Evolutionary conservation across 306 rosid genomes (phyloP).

Genomic region (Potentilla sterilis): DNA sequence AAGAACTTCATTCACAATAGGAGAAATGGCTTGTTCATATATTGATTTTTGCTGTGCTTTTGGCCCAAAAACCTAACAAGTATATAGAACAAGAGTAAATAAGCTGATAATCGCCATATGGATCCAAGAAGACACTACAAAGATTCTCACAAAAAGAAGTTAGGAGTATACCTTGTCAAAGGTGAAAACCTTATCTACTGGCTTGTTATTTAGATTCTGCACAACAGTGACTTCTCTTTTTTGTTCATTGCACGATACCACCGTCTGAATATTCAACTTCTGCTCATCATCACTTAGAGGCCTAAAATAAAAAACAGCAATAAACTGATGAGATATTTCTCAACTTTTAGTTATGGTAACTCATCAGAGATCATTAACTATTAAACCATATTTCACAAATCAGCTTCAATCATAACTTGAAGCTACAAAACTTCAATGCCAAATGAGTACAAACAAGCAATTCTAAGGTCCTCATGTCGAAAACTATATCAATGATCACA

Average conservation of each 20-base stretch:
- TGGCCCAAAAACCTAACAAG: slow-evolving; percentile 83
- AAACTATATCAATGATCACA: not conserved
- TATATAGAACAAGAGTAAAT: not conserved
- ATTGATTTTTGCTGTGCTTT: slow-evolving; percentile 85
- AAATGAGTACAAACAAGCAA: not conserved
- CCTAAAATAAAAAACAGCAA: slow-evolving; percentile 36
- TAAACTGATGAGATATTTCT: not conserved
- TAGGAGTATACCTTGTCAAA: slow-evolving; percentile 74
- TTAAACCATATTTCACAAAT: not conserved
- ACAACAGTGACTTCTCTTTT: slow-evolving; percentile 79
- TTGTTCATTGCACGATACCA: slow-evolving; percentile 72
- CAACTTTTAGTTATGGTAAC: not conserved
- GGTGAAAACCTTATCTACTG: slow-evolving; percentile 73
- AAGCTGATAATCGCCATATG: not conserved
- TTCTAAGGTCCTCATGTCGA: not conserved
- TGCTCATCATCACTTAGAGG: slow-evolving; percentile 83
- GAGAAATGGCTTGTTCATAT: slow-evolving; percentile 90
- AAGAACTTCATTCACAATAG: slow-evolving; percentile 89
- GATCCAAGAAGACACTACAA: not conserved
- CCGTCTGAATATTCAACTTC: slow-evolving; percentile 48
- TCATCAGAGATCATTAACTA: not conserved
- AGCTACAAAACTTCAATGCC: slow-evolving; percentile 7
- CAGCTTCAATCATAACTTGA: not conserved
- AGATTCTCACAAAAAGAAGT: not conserved
- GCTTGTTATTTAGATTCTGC: slow-evolving; percentile 84